phyloP scores from a whole-genome alignment of 2,329 filamentous ascomycete species.

The Aureobasidium namibiae region DNA sequence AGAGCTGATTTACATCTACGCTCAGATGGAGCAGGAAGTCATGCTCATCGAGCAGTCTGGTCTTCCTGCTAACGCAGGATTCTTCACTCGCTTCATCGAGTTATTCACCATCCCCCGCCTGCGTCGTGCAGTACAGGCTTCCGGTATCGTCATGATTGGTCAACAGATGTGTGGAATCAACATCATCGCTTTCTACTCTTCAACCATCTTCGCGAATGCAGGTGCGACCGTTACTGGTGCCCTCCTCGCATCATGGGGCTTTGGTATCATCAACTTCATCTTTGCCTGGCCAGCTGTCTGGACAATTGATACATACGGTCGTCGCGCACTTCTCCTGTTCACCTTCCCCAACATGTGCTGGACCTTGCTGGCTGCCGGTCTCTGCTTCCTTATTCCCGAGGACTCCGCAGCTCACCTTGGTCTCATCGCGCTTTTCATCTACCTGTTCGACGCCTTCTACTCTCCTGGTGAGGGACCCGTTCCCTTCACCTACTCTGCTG shows the following conservation, averaged over 20 bases:
- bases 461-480: conserved; percentile 34
- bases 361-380: conserved; percentile 39
- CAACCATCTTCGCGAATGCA: conserved; percentile 17
- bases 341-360: conserved; percentile 45
- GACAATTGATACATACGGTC: conserved; percentile 36
- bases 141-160: conserved; percentile 68
- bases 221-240: conserved; percentile 24
- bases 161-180: conserved; percentile 53
- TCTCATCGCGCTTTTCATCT: conserved; percentile 23
- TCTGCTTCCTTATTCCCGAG: conserved; percentile 36
- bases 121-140: conserved; percentile 64
- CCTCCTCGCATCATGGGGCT: conserved; percentile 23
- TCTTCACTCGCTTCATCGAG: conserved; percentile 41
- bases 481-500: conserved; percentile 35
- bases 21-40: conserved; percentile 17
- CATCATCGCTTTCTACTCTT: conserved; percentile 18
- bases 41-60: conserved; percentile 28
- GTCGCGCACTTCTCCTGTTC: conserved; percentile 31
- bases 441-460: conserved; percentile 36
- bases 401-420: conserved; percentile 20
- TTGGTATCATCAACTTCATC: conserved; percentile 29
- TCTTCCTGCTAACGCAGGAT: conserved; percentile 27
- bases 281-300: conserved; percentile 52
- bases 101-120: conserved; percentile 62
- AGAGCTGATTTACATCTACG: conserved; percentile 35